A percentile compares a stretch with the other conserved stretches of the same genome.
phyloP scores from a whole-genome alignment of 2,329 filamentous ascomycete species.

The Plectosphaerella plurivora region DNA sequence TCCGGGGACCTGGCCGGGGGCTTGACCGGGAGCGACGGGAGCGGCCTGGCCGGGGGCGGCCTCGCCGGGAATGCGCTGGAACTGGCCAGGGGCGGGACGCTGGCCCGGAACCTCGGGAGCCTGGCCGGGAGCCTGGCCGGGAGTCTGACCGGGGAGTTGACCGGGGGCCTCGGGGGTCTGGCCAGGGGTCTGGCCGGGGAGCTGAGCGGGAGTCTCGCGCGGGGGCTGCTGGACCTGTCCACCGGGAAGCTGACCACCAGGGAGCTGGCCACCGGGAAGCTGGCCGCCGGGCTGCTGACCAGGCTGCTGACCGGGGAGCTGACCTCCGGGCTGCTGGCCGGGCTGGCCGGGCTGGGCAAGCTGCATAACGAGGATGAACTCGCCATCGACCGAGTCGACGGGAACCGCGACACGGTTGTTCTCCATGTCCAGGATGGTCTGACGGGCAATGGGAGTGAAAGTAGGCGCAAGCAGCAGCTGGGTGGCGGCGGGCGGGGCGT shows the following conservation, averaged over 20 bases:
- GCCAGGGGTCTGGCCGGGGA: background rate
- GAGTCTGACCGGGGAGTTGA: background rate
- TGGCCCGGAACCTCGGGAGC: background rate
- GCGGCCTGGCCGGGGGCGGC: background rate
- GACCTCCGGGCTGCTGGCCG: background rate
- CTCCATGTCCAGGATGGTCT: conserved; percentile 13
- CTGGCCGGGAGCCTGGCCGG: background rate
- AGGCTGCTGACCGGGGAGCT: background rate
- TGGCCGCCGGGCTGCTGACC: background rate
- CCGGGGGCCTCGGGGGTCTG: background rate
- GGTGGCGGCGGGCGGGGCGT: conserved; percentile 9
- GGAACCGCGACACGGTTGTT: conserved; percentile 14
- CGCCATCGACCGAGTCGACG: conserved; percentile 14
- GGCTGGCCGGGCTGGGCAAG: conserved; percentile 10
- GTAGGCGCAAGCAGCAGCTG: conserved; percentile 15
- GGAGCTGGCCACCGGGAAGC: background rate
- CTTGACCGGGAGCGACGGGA: background rate
- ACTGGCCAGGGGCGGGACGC: background rate
- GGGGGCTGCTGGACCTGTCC: background rate
- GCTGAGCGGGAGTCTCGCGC: background rate
- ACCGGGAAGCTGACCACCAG: background rate
- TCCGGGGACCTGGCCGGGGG: background rate
- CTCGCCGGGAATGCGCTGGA: background rate
- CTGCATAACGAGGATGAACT: conserved; percentile 16
- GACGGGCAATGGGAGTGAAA: conserved; percentile 12